Evolutionary conservation across 306 rosid genomes (phyloP).

Genomic region (Cucurbita maxima): DNA sequence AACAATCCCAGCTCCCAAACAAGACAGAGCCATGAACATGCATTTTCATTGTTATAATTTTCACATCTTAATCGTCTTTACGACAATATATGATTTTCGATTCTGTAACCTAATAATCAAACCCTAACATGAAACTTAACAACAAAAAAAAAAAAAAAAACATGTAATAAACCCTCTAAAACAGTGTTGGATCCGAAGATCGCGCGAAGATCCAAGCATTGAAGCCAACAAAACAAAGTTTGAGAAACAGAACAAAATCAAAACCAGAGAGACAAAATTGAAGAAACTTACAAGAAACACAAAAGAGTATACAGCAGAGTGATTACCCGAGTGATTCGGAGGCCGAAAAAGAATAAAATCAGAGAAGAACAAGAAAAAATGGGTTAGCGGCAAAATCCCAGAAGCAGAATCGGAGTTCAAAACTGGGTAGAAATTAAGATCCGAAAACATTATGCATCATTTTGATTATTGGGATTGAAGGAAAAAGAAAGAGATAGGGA

Average conservation of each 20-base stretch:
- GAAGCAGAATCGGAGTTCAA: no score
- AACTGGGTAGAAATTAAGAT: neutral
- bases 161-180: neutral
- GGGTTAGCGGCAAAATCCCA: no score
- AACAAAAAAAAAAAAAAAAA: neutral
- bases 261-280: neutral
- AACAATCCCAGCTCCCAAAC: neutral
- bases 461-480: no score
- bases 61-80: neutral
- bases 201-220: neutral
- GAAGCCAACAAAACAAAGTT: neutral
- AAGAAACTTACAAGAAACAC: neutral
- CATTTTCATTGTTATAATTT: neutral
- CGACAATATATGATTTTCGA: neutral
- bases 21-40: neutral
- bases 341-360: neutral
- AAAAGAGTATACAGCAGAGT: neutral
- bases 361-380: no score
- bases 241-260: neutral
- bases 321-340: neutral
- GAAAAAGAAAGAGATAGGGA: no score
- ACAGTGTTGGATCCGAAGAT: neutral
- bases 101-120: neutral
- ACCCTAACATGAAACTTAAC: neutral
- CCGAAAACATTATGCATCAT: neutral